Percentiles rank a stretch among this genome's conserved stretches.
Conservation (phyloP, 2,329 filamentous ascomycete species). For the Calonectria henricotiae region DNA sequence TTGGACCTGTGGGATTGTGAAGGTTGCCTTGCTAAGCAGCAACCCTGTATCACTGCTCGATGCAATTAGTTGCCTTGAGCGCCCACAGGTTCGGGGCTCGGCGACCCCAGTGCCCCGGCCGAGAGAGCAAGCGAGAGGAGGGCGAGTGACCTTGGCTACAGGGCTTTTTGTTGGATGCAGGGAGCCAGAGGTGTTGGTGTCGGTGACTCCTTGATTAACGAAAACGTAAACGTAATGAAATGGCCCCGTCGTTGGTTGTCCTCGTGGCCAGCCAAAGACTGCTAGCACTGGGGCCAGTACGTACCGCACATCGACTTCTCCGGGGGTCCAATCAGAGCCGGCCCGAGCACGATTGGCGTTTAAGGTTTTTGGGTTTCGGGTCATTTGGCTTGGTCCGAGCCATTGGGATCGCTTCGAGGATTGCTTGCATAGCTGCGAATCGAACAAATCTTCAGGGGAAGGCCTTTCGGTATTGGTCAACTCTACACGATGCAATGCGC, state of each 20-base stretch:
- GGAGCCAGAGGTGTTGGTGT: slow-evolving; percentile 21
- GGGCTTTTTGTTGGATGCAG: slow-evolving; percentile 19
- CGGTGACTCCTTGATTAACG: slow-evolving; percentile 41
- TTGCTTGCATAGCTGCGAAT: slow-evolving; percentile 19
- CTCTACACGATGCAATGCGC: not conserved
- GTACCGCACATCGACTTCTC: not conserved
- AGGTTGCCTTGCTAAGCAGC: slow-evolving; percentile 9
- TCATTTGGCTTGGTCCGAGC: slow-evolving; percentile 27
- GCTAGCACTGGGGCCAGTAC: slow-evolving; percentile 20
- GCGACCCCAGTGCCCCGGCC: slow-evolving; percentile 25
- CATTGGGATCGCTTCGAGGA: slow-evolving; percentile 22
- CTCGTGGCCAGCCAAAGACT: slow-evolving; percentile 37
- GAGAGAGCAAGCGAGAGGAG: slow-evolving; percentile 3
- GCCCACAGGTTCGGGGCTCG: slow-evolving; percentile 20
- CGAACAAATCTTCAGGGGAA: slow-evolving; percentile 18
- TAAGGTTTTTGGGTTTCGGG: slow-evolving; percentile 40
- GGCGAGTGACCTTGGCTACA: slow-evolving; percentile 19
- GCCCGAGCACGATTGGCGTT: not conserved
- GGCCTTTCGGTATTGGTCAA: slow-evolving; percentile 4
- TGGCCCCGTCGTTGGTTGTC: slow-evolving; percentile 35
- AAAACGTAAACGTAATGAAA: slow-evolving; percentile 47
- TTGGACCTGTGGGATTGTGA: not conserved
- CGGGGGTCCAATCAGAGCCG: slow-evolving; percentile 15
- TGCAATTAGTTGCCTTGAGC: slow-evolving; percentile 10
- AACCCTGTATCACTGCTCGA: not conserved